Evolutionary conservation across 2,329 filamentous ascomycete species (phyloP), one percentile per base, ranked within the genome.

Genomic region (Fusarium armeniacum): DNA sequence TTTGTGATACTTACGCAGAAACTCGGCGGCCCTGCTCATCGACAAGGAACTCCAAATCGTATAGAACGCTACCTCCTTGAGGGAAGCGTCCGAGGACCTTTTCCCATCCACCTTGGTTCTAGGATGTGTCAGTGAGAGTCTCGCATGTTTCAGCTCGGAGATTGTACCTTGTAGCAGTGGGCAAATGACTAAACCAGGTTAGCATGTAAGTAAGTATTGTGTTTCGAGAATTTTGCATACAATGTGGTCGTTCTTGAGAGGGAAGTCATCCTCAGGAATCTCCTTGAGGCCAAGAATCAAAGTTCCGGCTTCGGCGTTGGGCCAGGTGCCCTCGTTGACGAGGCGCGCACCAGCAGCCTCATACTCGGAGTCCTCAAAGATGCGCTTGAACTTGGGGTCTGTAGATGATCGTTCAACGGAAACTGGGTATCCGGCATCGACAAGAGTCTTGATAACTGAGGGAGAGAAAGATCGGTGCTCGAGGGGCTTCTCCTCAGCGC

Each of bases 1-100:
- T 28, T 51, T 4, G 13, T 24, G 8, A 24, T 20, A 49, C 62
- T 65, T 53, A 65, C 62, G 52, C 66, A 46, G 47, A 65, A 18
- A 72, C 66, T 30, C 69, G 62, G 0, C 70, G 62, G 3, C 70
- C 70, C 10, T 69, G 35, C 7, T 47, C 87, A 72, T 97, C 91
- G 40, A 88, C 87, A 38, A 98, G 84, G 78, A 97, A 98, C 78
- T 97, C 94, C 38, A 98, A 86, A 76, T 98, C 94, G 62, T 94
- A 88, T 16, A 98, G 87, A 10, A 71, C 45, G 8, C 69, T 73
- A 6, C 71, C 71, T 61, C 93, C 93, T 26, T 89, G 86, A 30
- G 91, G 87, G 79, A 94, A 98, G 58, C 94, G 87, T 60, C 89
- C 85, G n/a, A 97, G 88, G 8, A 93, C 92, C 43, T 87, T 86